Conservation (phyloP, 2,329 filamentous ascomycete genomes). For the Pyrenophora graminea region DNA sequence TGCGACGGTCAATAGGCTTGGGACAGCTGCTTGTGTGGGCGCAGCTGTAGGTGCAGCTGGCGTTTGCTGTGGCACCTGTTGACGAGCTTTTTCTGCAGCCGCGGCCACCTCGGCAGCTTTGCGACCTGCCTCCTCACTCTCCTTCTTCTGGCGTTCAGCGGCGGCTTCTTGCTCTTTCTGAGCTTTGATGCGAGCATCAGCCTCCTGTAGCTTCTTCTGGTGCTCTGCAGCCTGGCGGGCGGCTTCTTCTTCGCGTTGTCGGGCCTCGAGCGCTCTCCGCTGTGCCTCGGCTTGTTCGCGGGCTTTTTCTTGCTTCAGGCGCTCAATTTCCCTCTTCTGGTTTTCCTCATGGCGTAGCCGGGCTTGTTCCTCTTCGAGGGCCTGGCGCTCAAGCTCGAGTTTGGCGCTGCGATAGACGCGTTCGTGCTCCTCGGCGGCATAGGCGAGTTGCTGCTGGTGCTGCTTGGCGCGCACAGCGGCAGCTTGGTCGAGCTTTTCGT, state of each 20-base stretch:
- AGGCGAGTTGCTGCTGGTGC: conserved; percentile 68
- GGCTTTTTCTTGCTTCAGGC: conserved; percentile 50
- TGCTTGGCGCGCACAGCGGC: conserved; percentile 65
- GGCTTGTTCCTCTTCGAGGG: conserved; percentile 48
- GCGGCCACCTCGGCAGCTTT: conserved; percentile 35
- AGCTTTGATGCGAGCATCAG: conserved; percentile 36
- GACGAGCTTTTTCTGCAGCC: conserved; percentile 30
- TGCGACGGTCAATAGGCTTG: conserved; percentile 7
- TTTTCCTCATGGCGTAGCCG: conserved; percentile 40
- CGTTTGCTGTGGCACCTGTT: conserved; percentile 20
- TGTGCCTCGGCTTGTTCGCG: conserved; percentile 47
- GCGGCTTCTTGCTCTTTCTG: conserved; percentile 39
- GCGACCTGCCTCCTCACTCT: conserved; percentile 37
- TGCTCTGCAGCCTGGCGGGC: conserved; percentile 34
- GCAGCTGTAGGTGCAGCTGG: conserved; percentile 10
- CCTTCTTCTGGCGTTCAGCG: conserved; percentile 31
- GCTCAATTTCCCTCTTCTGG: conserved; percentile 46
- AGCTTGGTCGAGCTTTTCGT: conserved; percentile 65
- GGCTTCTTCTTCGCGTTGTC: conserved; percentile 39
- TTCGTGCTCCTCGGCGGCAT: conserved; percentile 69
- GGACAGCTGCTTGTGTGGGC: conserved; percentile 5
- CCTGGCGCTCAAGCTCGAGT: conserved; percentile 56
- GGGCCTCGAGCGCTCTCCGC: conserved; percentile 40
- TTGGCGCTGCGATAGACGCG: conserved; percentile 63
- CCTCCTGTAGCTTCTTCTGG: conserved; percentile 36